phyloP scores from a whole-genome alignment of 768 basidiomycete species.

The Suillus lakei region DNA sequence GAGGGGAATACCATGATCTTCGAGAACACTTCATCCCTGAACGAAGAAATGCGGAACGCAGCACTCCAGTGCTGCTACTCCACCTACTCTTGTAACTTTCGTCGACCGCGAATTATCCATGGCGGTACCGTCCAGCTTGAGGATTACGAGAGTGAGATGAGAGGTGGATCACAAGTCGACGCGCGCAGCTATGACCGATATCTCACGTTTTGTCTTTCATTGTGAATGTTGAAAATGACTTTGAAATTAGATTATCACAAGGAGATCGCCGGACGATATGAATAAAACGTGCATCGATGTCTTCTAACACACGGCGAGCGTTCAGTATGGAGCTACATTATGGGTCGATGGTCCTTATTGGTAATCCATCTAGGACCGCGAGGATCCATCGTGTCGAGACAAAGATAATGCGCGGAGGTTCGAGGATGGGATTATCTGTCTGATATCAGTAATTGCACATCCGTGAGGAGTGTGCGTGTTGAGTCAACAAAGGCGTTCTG shows the following conservation, averaged over 20 bases:
- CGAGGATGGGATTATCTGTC: slow-evolving; percentile 1
- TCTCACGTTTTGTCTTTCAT: slow-evolving; percentile 2
- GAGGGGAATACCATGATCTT: not conserved
- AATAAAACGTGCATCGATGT: slow-evolving; percentile 5
- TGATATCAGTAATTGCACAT: not conserved
- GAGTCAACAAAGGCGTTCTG: not conserved
- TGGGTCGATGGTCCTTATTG: not conserved
- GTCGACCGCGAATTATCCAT: not conserved
- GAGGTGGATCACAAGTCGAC: not conserved
- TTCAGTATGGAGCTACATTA: not conserved
- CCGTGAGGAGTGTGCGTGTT: slow-evolving; percentile 5
- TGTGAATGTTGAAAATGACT: not conserved
- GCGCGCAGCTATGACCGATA: not conserved
- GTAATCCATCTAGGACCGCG: not conserved
- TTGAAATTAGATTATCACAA: slow-evolving; percentile 1
- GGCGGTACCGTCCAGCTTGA: not conserved
- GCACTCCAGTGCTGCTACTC: not conserved
- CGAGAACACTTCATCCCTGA: not conserved
- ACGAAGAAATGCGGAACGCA: not conserved
- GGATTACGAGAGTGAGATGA: not conserved
- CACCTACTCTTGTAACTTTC: not conserved
- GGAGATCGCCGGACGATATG: slow-evolving; percentile 6
- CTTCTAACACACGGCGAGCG: slow-evolving; percentile 2
- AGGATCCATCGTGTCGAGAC: slow-evolving; percentile 7
- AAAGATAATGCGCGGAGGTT: slow-evolving; percentile 1